Conservation (phyloP, 352 stramenopile genomes). For the Pythium utonaiense region DNA sequence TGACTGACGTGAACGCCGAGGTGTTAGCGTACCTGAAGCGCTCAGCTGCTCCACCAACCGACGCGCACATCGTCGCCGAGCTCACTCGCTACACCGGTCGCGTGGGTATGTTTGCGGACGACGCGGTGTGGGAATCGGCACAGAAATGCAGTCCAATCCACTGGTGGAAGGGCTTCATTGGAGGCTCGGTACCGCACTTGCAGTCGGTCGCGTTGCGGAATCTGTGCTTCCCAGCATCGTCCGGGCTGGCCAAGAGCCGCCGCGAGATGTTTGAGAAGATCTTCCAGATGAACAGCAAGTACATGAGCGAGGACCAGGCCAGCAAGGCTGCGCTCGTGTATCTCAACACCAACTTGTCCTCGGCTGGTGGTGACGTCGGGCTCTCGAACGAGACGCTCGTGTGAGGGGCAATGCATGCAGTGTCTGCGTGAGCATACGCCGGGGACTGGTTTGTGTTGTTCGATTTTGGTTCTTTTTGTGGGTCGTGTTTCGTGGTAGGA, state of each 20-base stretch:
- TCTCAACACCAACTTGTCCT: constrained; percentile 58
- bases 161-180: constrained; percentile 83
- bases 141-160: constrained; percentile 68
- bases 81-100: constrained; percentile 63
- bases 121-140: constrained; percentile 69
- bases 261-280: constrained; percentile 61
- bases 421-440: too few relatives aligned
- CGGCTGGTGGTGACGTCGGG: constrained; percentile 30
- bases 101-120: constrained; percentile 62
- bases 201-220: constrained; percentile 60
- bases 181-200: constrained; percentile 60
- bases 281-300: constrained; percentile 46
- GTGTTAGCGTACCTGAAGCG: constrained; percentile 61
- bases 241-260: constrained; percentile 45
- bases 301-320: constrained; percentile 70
- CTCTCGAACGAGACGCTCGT: constrained; percentile 49
- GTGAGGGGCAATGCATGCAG: constrained; percentile 9
- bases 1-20: constrained; percentile 51
- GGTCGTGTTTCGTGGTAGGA: background rate
- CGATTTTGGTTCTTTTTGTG: constrained; percentile 7
- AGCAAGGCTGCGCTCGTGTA: constrained; percentile 70
- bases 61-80: constrained; percentile 55
- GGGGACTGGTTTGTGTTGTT: background rate
- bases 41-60: constrained; percentile 33
- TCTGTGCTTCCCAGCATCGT: constrained; percentile 53